phyloP scores from a whole-genome alignment of 2,329 filamentous ascomycete genomes.

The Didymella keratinophila region DNA sequence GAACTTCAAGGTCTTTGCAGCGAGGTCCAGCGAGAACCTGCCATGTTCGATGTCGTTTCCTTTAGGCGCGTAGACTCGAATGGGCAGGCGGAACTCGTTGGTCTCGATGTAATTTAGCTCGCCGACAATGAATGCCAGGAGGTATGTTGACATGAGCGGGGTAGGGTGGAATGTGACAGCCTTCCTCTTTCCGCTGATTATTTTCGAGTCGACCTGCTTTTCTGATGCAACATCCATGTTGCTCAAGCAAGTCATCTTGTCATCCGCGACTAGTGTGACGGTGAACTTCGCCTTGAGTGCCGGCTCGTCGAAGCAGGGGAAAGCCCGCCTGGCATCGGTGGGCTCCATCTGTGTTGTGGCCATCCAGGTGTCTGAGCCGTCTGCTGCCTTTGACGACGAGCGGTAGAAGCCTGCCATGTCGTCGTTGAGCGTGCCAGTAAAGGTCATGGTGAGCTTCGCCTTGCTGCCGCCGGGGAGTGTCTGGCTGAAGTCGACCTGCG shows the following conservation, averaged over 20 bases:
- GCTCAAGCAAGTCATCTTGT: slow-evolving; percentile 88
- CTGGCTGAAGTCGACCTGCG: slow-evolving; percentile 80
- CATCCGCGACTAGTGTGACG: slow-evolving; percentile 88
- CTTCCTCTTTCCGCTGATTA: slow-evolving; percentile 73
- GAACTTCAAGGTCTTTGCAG: slow-evolving; percentile 87
- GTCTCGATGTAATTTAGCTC: slow-evolving; percentile 95
- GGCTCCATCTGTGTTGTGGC: slow-evolving; percentile 97
- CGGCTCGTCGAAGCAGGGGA: slow-evolving; percentile 97
- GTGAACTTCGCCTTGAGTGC: slow-evolving; percentile 93
- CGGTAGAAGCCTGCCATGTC: slow-evolving; percentile 99
- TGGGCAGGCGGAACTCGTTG: slow-evolving; percentile 86
- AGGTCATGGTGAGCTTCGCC: slow-evolving; percentile 78
- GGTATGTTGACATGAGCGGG: slow-evolving; percentile 94
- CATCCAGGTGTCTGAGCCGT: slow-evolving; percentile 81
- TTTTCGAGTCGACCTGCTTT: slow-evolving; percentile 72
- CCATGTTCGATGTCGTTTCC: slow-evolving; percentile 91
- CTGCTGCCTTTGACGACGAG: slow-evolving; percentile 85
- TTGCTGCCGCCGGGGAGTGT: slow-evolving; percentile 76
- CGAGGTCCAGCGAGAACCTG: slow-evolving; percentile 87
- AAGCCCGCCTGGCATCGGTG: slow-evolving; percentile 89
- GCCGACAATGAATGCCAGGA: slow-evolving; percentile 91
- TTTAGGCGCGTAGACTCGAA: slow-evolving; percentile 91
- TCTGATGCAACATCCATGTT: slow-evolving; percentile 95
- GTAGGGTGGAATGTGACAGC: slow-evolving; percentile 91
- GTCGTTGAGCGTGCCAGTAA: slow-evolving; percentile 83